Base-by-base conservation (phyloP, 768 basidiomycete genomes). In the Tephrocybe rancida region DNA sequence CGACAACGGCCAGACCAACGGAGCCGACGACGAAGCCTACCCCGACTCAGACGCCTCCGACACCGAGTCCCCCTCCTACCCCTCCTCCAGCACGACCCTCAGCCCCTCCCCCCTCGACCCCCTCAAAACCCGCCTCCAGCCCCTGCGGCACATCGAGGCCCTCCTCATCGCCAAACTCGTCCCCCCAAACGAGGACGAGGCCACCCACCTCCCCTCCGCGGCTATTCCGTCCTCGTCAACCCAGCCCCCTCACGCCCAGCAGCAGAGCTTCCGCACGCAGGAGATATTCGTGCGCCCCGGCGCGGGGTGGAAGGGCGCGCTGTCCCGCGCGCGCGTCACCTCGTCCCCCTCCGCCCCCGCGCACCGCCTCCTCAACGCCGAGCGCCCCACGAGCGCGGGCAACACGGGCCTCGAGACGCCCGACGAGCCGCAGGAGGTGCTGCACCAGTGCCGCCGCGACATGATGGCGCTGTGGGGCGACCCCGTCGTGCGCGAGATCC, bases 391-490 rank as follows among this genome's bases (percentile, higher is more conserved):
- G 45, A 77, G 77, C 53, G 75, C 77, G 2, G 77, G 77, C 5
- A 77, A 73, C 44, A 75, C 73, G 2, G 77, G 76, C 0, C 52
- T 77, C 37, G 77, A 79, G 57, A 78, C 79, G 11, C 72, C 72
- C 14, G 80, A 83, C 50, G 88, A 87, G 58, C 76, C 85, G 0
- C 84, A 85, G 43, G 74, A 82, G 16, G 75, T 88, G 10, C 65
- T 90, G 11, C 65, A 85, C 58, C 77, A 81, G 14, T 85, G 84
- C 61, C 67, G 76, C 11, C 77, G 74, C 29, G 89, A 89, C 54
- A 87, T 91, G 79, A 76, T 80, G 30, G 70, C 74, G 41, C 74
- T 92, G 1, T 92, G 90, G 90, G 65, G 72, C 42, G 88, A 91
- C 58, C 74, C 79, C 0, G 70, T 73, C 6, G 75, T 91, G n/a